phyloP scores from a whole-genome alignment of 2,329 filamentous ascomycete species.

The Amesomyces nigricolor region DNA sequence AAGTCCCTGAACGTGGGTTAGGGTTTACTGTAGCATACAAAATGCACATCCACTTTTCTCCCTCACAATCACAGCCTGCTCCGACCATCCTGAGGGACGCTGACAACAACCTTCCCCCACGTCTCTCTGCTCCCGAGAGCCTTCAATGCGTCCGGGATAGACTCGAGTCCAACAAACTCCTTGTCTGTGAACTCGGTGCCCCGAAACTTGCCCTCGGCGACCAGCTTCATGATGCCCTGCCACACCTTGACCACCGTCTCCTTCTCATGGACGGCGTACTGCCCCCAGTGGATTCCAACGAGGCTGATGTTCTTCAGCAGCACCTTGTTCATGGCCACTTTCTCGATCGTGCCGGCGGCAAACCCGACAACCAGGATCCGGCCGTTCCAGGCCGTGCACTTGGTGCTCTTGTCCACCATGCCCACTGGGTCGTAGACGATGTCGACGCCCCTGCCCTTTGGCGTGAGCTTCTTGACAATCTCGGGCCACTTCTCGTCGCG shows the following conservation, averaged over 20 bases:
- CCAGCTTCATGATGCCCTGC: constrained; percentile 73
- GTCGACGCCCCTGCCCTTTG: constrained; percentile 68
- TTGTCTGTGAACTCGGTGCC: constrained; percentile 79
- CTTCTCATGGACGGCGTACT: constrained; percentile 68
- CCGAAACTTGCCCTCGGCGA: constrained; percentile 70
- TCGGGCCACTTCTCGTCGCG: constrained; percentile 56
- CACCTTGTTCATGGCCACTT: constrained; percentile 87
- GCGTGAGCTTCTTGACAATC: constrained; percentile 71
- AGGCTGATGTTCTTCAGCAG: constrained; percentile 89
- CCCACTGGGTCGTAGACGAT: constrained; percentile 95
- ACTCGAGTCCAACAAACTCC: constrained; percentile 77
- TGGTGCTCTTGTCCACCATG: constrained; percentile 78
- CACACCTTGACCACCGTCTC: constrained; percentile 69
- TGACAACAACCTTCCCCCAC: constrained; percentile 95
- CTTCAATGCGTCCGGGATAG: constrained; percentile 67
- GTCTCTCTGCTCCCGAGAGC: constrained; percentile 75
- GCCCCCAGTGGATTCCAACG: constrained; percentile 88
- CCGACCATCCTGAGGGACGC: constrained; percentile 63
- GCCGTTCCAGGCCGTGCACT: constrained; percentile 92
- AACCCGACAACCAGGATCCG: constrained; percentile 85
- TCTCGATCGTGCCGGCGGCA: constrained; percentile 80
- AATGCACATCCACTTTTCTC: neutral
- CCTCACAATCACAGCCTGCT: constrained; percentile 44
- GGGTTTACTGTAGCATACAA: neutral
- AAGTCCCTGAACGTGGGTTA: constrained; percentile 12